Base-by-base conservation (phyloP, 1,284 basidiomycete genomes). In the Apiotrichum sp. region DNA sequence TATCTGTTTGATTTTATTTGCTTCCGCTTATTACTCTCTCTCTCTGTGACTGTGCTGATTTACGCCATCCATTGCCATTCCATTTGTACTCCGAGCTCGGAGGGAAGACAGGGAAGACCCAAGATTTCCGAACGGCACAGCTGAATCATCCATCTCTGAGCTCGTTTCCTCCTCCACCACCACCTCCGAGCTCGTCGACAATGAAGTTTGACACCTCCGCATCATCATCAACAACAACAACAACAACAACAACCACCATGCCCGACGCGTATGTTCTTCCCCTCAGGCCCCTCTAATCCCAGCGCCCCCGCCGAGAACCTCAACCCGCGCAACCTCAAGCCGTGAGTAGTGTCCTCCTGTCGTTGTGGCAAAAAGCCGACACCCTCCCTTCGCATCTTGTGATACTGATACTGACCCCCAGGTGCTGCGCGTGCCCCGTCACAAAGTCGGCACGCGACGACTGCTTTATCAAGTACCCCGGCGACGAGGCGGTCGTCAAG, bases 371-470 rank as follows among this genome's bases (percentile, higher is more conserved):
- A 38, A 13, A 38, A 38, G 22, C 22, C 22, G 22, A 22, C 22
- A 22, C 22, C 22, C 22, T 22, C 22, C 22, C 22, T 22, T 22
- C 22, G 22, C 22, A 22, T 22, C 22, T 22, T 22, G 22, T 22
- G 22, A 22, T 22, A 22, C 22, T 22, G 22, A 8, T n/a, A 14
- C 13, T 14, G 49, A 35, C 45, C 3, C 29, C 33, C 62, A 92
- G 79, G 52, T 98, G 93, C 71, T 98, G 93, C 69, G 93, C 93
- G 46, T 98, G 93, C 75, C 92, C 93, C 11, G 83, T 93, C 66
- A 96, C 93, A 0, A 98, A 98, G 77, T 83, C 86, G 6, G 82
- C 82, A 32, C 82, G 95, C 38, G 95, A 98, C 76, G 87, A 93
- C 65, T 98, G 95, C 77, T 97, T 96, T 80, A 79, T 98, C 64